These are phyloP conservation scores for Talaromyces funiculosus DNA, from an alignment of 2,329 filamentous ascomycete genomes.

Conservation along the genomic window DNA sequence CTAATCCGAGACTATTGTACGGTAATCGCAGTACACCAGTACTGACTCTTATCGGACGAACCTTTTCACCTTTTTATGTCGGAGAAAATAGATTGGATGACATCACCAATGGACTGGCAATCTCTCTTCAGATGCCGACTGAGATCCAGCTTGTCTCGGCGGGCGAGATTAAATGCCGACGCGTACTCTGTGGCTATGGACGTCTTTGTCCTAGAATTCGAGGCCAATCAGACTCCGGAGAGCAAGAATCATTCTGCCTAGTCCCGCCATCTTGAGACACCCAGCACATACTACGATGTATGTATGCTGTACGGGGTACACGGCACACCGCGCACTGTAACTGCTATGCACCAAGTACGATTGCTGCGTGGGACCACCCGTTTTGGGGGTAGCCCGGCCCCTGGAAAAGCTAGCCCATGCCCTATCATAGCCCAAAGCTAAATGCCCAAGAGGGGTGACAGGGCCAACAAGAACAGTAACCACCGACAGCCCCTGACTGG, in stretches of 20 bases:
- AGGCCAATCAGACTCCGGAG: neutral
- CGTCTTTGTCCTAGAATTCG: neutral
- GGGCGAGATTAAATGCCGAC: neutral
- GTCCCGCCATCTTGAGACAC: neutral
- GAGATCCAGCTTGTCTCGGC: neutral
- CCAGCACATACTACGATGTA: neutral
- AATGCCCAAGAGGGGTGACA: neutral
- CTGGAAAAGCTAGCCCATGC: slow-evolving; percentile 1
- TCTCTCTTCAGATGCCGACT: neutral
- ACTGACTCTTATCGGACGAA: neutral
- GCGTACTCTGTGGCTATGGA: neutral
- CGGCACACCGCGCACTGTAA: neutral
- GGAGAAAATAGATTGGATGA: neutral
- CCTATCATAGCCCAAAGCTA: neutral
- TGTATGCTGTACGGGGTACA: neutral
- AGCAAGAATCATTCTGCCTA: neutral
- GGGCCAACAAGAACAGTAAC: neutral
- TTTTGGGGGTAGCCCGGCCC: neutral
- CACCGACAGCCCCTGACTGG: neutral
- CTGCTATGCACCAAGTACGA: neutral
- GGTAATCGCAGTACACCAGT: neutral
- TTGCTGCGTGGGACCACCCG: neutral
- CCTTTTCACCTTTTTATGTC: neutral
- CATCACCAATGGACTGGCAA: neutral
- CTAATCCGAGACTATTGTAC: neutral